Percentiles rank a stretch among this genome's conserved stretches.
Conservation (phyloP, 2,329 filamentous ascomycete species). For the Penicillium sp. region DNA sequence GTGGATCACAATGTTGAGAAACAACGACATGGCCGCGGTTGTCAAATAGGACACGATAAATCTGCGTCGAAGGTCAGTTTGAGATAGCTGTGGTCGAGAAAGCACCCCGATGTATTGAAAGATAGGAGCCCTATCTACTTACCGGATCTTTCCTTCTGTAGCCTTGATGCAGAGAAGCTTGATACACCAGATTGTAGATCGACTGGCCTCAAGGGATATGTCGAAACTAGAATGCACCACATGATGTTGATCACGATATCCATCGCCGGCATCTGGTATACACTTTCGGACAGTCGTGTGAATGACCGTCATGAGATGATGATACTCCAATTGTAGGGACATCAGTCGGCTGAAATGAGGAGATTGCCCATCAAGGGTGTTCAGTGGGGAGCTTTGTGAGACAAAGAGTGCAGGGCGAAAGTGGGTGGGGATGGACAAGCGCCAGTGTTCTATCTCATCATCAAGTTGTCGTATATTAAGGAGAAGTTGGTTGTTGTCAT, state of each 20-base stretch:
- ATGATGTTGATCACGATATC: slow-evolving; percentile 11
- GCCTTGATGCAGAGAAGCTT: slow-evolving; percentile 4
- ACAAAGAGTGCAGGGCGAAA: slow-evolving; percentile 18
- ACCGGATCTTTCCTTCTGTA: slow-evolving; percentile 14
- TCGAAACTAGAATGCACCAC: slow-evolving; percentile 27
- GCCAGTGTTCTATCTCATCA: slow-evolving; percentile 20
- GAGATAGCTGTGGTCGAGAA: neutral
- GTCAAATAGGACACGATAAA: slow-evolving; percentile 13
- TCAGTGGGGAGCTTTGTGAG: slow-evolving; percentile 5
- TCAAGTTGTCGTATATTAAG: slow-evolving; percentile 18
- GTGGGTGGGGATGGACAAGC: slow-evolving; percentile 11
- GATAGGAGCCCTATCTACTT: neutral
- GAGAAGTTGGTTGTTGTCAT: slow-evolving; percentile 17
- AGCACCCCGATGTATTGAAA: too few relatives aligned
- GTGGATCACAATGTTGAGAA: slow-evolving; percentile 25
- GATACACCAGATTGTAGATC: slow-evolving; percentile 18
- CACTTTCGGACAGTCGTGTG: slow-evolving; percentile 23
- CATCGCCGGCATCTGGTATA: slow-evolving; percentile 4
- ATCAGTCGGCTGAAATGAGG: slow-evolving; percentile 6
- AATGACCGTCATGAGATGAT: slow-evolving; percentile 16
- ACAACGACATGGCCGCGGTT: slow-evolving; percentile 17
- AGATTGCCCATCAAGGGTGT: neutral
- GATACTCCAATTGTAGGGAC: slow-evolving; percentile 19
- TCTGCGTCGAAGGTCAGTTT: neutral
- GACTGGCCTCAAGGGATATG: slow-evolving; percentile 17